Evolutionary conservation across 495 filamentous ascomycete genomes (phyloP), one percentile per base, ranked within the genome.

Genomic region (Rusavskia elegans): DNA sequence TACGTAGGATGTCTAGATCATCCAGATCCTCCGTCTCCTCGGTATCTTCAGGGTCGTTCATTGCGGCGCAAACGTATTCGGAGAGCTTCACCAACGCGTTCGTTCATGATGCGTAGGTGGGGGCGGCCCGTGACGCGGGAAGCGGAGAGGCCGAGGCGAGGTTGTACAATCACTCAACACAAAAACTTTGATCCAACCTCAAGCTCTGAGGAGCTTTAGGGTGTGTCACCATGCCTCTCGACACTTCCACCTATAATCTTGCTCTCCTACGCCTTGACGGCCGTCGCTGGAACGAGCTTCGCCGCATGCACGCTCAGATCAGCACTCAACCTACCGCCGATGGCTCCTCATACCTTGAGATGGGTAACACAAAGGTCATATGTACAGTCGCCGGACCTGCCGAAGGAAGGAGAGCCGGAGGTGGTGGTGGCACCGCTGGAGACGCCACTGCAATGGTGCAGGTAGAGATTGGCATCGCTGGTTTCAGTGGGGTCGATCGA

Each of bases 271-370:
- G 89, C 63, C 84, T 93, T 58, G 89, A 95, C 66, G 89, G 92
- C 53, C 86, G 92, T 10, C 80, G 92, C 45, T 99, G 93, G 93
- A 99, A 99, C 69, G 92, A 99, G 66, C 81, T 97, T 40, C 87
- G 92, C 27, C 82, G 86, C 30, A 72, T 97, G 42, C 79, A 83
- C 68, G 90, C 84, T 37, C 85, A 93, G 67, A 87, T 97, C 64
- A 84, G 81, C 40, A 95, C 87, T 20, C 90, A 95, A 67, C 80
- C 88, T 25, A 80, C 88, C 52, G 87, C 89, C 30, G 92, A 95
- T 50, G 92, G 92, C 11, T 89, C 83, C 23, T 81, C 79, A 49
- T 95, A 94, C 66, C 74, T 97, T 21, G 85, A 92, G 60, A 92
- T 94, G 82, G 92, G 92, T 54, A 93, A 96, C 64, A 98, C 93